Evolutionary conservation across 768 basidiomycete genomes (phyloP).

Genomic region (Lentinula aciculospora): DNA sequence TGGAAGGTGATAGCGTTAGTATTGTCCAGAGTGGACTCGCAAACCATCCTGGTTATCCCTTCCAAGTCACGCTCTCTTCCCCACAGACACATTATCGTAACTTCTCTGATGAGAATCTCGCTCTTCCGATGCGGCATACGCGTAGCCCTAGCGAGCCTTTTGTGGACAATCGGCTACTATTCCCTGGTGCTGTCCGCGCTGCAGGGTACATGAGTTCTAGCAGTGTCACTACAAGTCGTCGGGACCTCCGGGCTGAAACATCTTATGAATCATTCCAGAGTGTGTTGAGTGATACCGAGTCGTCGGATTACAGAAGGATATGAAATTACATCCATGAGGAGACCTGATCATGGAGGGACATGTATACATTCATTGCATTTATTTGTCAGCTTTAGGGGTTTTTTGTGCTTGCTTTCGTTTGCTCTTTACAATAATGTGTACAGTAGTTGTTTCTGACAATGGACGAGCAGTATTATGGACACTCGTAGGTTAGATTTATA

Average conservation of each 20-base stretch:
- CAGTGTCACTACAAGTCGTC: no score
- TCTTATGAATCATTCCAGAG: neutral
- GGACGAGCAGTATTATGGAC: no score
- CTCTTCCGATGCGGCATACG: neutral
- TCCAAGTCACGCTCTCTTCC: neutral
- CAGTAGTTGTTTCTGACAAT: neutral
- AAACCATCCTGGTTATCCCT: neutral
- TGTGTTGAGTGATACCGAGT: neutral
- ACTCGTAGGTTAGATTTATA: no score
- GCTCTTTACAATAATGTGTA: neutral
- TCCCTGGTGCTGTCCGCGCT: constrained; percentile 18
- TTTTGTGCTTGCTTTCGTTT: neutral
- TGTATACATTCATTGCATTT: neutral
- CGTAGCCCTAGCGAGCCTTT: neutral
- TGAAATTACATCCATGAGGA: no score
- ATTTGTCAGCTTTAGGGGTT: neutral
- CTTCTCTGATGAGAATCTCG: constrained; percentile 13
- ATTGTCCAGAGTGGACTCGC: neutral
- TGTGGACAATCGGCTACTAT: constrained; percentile 7
- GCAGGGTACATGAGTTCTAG: constrained; percentile 10
- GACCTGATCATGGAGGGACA: neutral
- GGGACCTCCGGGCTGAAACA: neutral
- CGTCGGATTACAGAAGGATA: neutral
- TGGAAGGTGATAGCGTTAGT: neutral
- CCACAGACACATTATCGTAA: constrained; percentile 2